Evolutionary conservation across 352 stramenopile genomes (phyloP).

Genomic region (Phytophthora brassicae): DNA sequence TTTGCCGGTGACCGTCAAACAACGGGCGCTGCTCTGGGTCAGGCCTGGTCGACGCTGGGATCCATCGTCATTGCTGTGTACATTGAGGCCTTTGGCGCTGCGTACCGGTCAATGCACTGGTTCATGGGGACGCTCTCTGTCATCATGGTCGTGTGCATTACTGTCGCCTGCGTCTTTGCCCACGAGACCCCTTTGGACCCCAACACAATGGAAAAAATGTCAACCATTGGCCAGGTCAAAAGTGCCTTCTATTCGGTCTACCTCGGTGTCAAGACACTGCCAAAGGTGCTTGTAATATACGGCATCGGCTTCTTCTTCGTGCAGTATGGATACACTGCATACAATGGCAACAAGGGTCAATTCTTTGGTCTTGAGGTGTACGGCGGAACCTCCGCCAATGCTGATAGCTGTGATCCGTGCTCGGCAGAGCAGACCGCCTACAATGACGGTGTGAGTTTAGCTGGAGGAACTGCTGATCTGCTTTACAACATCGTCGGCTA

Average conservation of each 20-base stretch:
- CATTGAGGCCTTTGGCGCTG: constrained; percentile 51
- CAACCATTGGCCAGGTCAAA: constrained; percentile 20
- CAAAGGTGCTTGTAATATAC: constrained; percentile 39
- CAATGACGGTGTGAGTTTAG: constrained; percentile 41
- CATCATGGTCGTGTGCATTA: constrained; percentile 43
- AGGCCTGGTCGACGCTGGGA: constrained; percentile 37
- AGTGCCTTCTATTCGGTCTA: constrained; percentile 42
- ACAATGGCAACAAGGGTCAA: constrained; percentile 35
- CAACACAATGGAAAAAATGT: constrained; percentile 15
- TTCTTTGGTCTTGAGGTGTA: constrained; percentile 45
- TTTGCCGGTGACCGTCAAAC: constrained; percentile 58
- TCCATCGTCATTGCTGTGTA: constrained; percentile 31
- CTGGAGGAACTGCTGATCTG: constrained; percentile 38
- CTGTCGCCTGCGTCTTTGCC: constrained; percentile 25
- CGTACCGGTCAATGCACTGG: constrained; percentile 40
- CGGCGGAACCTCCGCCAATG: constrained; percentile 24
- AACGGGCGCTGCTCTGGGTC: constrained; percentile 39
- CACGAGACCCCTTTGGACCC: constrained; percentile 41
- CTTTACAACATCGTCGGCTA: constrained; percentile 39
- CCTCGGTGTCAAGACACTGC: constrained; percentile 37
- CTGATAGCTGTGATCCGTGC: constrained; percentile 37
- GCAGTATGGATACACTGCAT: constrained; percentile 33
- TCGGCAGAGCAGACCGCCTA: constrained; percentile 31
- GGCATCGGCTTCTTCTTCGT: constrained; percentile 32
- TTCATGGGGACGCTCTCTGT: constrained; percentile 38